Evolutionary conservation across 2,329 filamentous ascomycete genomes (phyloP).

Genomic region (Fusarium sp.): DNA sequence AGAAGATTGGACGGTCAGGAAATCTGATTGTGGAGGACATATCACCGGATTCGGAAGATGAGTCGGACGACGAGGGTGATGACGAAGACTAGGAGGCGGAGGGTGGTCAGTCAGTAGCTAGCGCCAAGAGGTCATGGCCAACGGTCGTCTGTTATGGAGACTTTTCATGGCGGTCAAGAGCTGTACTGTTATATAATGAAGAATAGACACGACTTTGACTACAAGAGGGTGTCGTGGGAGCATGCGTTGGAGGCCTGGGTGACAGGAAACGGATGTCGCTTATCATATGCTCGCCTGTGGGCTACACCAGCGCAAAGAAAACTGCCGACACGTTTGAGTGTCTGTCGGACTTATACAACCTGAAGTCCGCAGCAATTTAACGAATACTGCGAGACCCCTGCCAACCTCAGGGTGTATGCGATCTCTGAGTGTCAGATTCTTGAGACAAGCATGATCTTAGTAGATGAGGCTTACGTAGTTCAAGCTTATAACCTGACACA

Average conservation of each 20-base stretch:
- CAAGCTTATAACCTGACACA: not conserved
- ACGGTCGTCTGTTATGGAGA: slow-evolving; percentile 4
- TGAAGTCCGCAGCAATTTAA: not conserved
- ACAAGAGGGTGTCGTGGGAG: not conserved
- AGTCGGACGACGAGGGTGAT: slow-evolving; percentile 44
- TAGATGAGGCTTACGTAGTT: not conserved
- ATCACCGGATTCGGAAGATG: slow-evolving; percentile 48
- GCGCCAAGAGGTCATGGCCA: slow-evolving; percentile 10
- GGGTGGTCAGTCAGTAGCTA: slow-evolving; percentile 32
- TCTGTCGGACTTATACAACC: not conserved
- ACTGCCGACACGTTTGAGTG: not conserved
- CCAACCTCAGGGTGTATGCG: not conserved
- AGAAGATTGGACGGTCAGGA: slow-evolving; percentile 81
- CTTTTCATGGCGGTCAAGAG: slow-evolving; percentile 26
- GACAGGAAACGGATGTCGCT: not conserved
- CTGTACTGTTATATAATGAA: slow-evolving; percentile 1
- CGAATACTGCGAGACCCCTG: not conserved
- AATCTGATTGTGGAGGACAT: slow-evolving; percentile 86
- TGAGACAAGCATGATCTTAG: not conserved
- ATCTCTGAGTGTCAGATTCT: not conserved
- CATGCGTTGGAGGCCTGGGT: not conserved
- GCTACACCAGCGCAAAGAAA: not conserved
- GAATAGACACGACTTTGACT: not conserved
- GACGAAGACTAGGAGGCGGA: slow-evolving; percentile 40
- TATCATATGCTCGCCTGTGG: not conserved